A percentile compares a stretch with the other conserved stretches of the same genome.
Conservation (phyloP, 371 early-diverging fungal genomes). For the Actinomucor elegans region DNA sequence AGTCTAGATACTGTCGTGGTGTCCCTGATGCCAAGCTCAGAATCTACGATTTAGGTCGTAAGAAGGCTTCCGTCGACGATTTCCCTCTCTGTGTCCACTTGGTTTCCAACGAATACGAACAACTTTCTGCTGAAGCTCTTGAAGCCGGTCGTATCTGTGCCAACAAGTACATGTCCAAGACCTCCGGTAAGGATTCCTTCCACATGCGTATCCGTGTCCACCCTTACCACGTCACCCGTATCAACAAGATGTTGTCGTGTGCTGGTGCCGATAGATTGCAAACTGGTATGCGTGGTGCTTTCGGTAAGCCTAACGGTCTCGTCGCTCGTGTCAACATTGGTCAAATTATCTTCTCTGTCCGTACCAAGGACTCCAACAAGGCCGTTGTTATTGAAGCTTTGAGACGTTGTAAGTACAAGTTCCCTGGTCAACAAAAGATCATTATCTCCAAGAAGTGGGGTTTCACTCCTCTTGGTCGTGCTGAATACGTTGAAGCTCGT, state of each 20-base stretch:
- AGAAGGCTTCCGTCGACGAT: slow-evolving; percentile 98
- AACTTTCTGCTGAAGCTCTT: slow-evolving; percentile 98
- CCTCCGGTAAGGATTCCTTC: slow-evolving; percentile 99
- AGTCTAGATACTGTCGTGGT: slow-evolving; percentile 99
- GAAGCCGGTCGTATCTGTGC: slow-evolving; percentile 99
- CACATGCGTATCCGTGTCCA: slow-evolving; percentile 99
- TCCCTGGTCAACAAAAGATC: slow-evolving; percentile 99
- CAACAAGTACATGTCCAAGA: slow-evolving; percentile 99
- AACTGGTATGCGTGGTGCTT: slow-evolving; percentile 99
- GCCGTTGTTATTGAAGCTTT: slow-evolving; percentile 97
- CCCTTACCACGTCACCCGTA: slow-evolving; percentile 99
- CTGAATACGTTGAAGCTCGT: slow-evolving; percentile 87
- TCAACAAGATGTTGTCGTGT: slow-evolving; percentile 99
- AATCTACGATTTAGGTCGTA: slow-evolving; percentile 99
- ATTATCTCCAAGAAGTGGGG: slow-evolving; percentile 99
- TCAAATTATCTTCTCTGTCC: slow-evolving; percentile 97
- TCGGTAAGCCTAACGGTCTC: slow-evolving; percentile 99
- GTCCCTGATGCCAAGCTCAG: slow-evolving; percentile 99
- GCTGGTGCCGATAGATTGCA: slow-evolving; percentile 99
- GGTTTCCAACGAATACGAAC: slow-evolving; percentile 98
- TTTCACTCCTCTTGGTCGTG: slow-evolving; percentile 98
- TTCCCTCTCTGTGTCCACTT: slow-evolving; percentile 98
- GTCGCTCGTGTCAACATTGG: slow-evolving; percentile 99
- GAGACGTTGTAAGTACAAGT: slow-evolving; percentile 98
- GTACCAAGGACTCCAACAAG: slow-evolving; percentile 97